These are phyloP conservation scores for Medicago lupulina DNA, from an alignment of 306 rosid species.

Conservation along the genomic window DNA sequence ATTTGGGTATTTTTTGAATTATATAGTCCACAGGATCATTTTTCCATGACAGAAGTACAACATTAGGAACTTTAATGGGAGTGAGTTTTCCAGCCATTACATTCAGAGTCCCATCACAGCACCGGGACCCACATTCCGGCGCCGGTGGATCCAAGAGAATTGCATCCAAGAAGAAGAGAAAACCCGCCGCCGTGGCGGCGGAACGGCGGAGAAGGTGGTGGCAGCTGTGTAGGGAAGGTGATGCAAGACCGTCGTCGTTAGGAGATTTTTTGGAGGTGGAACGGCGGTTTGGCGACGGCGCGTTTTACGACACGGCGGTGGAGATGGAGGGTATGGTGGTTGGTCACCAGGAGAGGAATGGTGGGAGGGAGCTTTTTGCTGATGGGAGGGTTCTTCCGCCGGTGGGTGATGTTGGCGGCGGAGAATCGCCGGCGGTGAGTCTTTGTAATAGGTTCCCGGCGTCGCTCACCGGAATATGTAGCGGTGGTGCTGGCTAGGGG, in stretches of 20 bases:
- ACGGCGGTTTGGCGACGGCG: slow-evolving; percentile 81
- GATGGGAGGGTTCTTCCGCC: slow-evolving; percentile 92
- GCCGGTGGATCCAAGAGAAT: slow-evolving; percentile 39
- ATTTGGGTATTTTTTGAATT: slow-evolving; percentile 17
- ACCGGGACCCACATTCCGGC: slow-evolving; percentile 54
- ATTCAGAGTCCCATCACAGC: slow-evolving; percentile 85
- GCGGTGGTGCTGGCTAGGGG: slow-evolving; percentile 66
- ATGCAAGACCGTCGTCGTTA: slow-evolving; percentile 70
- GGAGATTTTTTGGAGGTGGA: slow-evolving; percentile 95
- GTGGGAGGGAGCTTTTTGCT: slow-evolving; percentile 66
- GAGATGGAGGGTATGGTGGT: slow-evolving; percentile 82
- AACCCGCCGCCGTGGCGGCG: slow-evolving; percentile 36
- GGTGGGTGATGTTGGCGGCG: slow-evolving; percentile 53
- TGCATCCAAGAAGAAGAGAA: slow-evolving; percentile 58
- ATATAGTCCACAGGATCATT: slow-evolving; percentile 93
- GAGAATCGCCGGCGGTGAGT: slow-evolving; percentile 48
- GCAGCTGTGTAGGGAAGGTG: slow-evolving; percentile 84
- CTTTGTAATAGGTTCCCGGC: slow-evolving; percentile 73
- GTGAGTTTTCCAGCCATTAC: slow-evolving; percentile 86
- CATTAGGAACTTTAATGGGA: slow-evolving; percentile 93
- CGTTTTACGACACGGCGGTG: slow-evolving; percentile 79
- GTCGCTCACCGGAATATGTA: slow-evolving; percentile 76
- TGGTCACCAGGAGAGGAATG: slow-evolving; percentile 54
- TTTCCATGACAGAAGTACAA: slow-evolving; percentile 96
- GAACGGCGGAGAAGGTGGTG: slow-evolving; percentile 88